phyloP scores from a whole-genome alignment of 2,329 filamentous ascomycete species.

The Ophiostoma ulmi region DNA sequence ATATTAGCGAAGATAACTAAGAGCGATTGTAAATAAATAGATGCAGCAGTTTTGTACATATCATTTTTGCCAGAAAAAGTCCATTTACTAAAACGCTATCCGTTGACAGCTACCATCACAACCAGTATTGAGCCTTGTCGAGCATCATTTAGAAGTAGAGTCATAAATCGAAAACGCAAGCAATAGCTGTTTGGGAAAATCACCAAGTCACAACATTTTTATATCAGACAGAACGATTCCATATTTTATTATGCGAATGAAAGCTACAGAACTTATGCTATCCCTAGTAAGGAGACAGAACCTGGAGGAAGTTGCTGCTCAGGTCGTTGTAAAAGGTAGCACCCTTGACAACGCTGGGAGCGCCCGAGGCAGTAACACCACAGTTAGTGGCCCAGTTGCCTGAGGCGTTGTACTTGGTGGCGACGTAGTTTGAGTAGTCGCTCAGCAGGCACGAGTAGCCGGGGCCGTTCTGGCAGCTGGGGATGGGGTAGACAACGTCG shows the following conservation, averaged over 20 bases:
- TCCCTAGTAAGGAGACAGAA: slow-evolving; percentile 16
- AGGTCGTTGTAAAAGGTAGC: slow-evolving; percentile 49
- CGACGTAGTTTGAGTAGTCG: slow-evolving; percentile 43
- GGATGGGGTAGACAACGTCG: slow-evolving; percentile 57
- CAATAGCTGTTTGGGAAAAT: background rate
- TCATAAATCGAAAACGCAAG: background rate
- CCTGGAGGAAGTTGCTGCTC: slow-evolving; percentile 36
- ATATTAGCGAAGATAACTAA: background rate
- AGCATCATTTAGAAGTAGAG: background rate
- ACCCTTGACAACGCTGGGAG: slow-evolving; percentile 41
- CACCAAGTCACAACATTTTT: background rate
- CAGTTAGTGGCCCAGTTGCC: slow-evolving; percentile 48
- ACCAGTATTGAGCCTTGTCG: background rate
- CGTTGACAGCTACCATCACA: no score
- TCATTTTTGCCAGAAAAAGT: background rate
- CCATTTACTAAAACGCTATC: background rate
- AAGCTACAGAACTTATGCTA: background rate
- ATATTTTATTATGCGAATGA: background rate
- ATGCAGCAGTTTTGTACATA: background rate
- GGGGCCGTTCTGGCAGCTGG: slow-evolving; percentile 50
- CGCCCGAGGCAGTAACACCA: slow-evolving; percentile 40
- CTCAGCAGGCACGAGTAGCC: slow-evolving; percentile 48
- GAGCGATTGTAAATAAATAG: background rate
- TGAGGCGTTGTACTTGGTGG: slow-evolving; percentile 42
- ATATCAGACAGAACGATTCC: background rate